Percentiles rank a stretch among this genome's conserved stretches.
Evolutionary conservation across 164 flowering plant species (phyloP).

Genomic region (Vitis amurensis): DNA sequence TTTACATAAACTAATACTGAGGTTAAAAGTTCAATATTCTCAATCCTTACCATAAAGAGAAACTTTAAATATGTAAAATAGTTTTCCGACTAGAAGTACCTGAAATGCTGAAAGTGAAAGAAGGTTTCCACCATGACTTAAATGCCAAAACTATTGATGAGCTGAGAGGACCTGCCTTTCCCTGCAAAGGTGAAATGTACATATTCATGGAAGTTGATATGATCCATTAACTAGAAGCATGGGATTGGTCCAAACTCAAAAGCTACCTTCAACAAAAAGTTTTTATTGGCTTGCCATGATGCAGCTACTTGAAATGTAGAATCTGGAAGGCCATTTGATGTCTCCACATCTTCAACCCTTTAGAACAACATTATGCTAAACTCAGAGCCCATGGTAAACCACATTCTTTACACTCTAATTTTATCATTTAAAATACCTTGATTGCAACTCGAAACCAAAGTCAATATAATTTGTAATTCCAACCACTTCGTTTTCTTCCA

Average conservation of each 20-base stretch:
- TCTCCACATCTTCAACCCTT: slow-evolving; percentile 58
- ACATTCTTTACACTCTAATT: background rate
- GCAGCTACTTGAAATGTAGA: slow-evolving; percentile 86
- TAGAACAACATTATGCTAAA: slow-evolving; percentile 4
- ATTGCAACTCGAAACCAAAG: slow-evolving; percentile 83
- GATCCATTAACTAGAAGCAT: background rate
- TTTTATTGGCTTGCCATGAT: slow-evolving; percentile 98
- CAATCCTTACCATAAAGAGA: background rate
- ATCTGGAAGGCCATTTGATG: slow-evolving; percentile 41
- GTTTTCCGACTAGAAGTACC: slow-evolving; percentile 39
- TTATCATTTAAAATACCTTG: slow-evolving; percentile 53
- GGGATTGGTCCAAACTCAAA: background rate
- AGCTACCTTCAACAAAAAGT: slow-evolving; percentile 81
- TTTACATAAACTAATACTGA: too few species aligned
- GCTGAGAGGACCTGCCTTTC: slow-evolving; percentile 76
- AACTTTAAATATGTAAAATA: background rate
- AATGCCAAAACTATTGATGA: slow-evolving; percentile 81
- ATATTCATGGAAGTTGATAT: background rate
- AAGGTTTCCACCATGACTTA: slow-evolving; percentile 99
- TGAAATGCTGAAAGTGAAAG: slow-evolving; percentile 81
- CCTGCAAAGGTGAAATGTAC: slow-evolving; percentile 40
- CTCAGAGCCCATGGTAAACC: background rate
- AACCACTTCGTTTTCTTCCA: slow-evolving; percentile 75
- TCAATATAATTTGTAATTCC: slow-evolving; percentile 96
- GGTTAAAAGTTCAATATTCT: too few species aligned